Base-by-base conservation (phyloP, 2,329 filamentous ascomycete genomes). In the Clonostachys rhizophaga region DNA sequence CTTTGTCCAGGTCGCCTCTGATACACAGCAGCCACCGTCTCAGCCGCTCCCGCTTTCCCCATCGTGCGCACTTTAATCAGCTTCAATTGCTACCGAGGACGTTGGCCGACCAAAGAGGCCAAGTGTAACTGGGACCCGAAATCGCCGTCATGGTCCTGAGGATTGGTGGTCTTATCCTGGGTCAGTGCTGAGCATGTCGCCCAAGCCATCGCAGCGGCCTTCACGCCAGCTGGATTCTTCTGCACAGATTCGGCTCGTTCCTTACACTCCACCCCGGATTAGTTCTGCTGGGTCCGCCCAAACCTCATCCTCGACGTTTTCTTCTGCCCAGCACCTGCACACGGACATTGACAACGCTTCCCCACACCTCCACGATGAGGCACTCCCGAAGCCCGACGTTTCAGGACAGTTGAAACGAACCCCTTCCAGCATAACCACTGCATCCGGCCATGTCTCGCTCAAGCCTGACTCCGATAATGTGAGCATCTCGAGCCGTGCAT, bases 211-310 rank as follows among this genome's bases (percentile, higher is more conserved):
- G n/a, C 24, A 30, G 40, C 43, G 13, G 14, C 45, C 58, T 58
- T 20, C 54, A 62, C 41, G 59, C 54, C 47, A 59, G 45, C 33
- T 34, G 35, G 36, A 47, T 46, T 18, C 57, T 62, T 30, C 24
- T 30, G 24, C 24, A 5, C 59, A 63, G 48, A 67, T 69, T 40
- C 62, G 66, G n/a, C 47, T 68, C 14, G 66, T 69, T 34, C 65
- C 66, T 12, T 69, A 69, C 48, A 67, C 58, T 45, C 66, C 66
- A 30, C 63, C 65, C 43, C 60, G 64, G 37, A 51, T 68, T 43
- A 62, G 57, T 47, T 59, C 61, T 37, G 64, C 17, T 30, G 24
- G 24, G 24, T 30, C 24, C 24, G 24, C 24, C 8, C 24, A 30
- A 30, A 30, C 24, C 24, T 30, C 24, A 30, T 30, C 24, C 24